phyloP scores from a whole-genome alignment of 352 stramenopile genomes.

The Phytopythium sindhum region DNA sequence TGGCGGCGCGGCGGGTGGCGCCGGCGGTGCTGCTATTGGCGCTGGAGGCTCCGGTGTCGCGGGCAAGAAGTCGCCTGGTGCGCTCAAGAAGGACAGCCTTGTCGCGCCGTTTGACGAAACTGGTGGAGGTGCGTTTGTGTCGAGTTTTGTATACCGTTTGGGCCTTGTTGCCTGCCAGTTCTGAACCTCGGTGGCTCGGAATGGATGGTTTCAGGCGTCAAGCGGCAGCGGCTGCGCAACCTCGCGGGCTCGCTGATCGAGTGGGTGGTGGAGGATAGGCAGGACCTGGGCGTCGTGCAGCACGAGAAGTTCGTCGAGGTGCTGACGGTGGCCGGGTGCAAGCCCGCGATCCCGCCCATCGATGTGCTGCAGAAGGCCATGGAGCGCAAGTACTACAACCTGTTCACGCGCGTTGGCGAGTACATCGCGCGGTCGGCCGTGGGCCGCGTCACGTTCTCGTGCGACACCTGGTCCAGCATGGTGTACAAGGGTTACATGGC shows the following conservation, averaged over 20 bases:
- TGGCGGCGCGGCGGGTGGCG: conserved; percentile 6
- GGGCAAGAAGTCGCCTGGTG: conserved; percentile 39
- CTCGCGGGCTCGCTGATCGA: conserved; percentile 59
- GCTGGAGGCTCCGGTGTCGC: not conserved
- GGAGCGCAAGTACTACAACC: conserved; percentile 67
- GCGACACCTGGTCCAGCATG: conserved; percentile 68
- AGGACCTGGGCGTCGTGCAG: conserved; percentile 57
- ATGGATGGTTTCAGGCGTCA: conserved; percentile 31
- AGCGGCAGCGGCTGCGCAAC: conserved; percentile 65
- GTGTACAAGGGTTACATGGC: conserved; percentile 75
- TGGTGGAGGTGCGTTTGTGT: conserved; percentile 37
- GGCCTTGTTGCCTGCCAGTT: not conserved
- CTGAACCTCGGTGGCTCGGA: not conserved
- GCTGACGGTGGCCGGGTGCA: conserved; percentile 39
- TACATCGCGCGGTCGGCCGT: conserved; percentile 72
- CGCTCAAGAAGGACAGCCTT: conserved; percentile 43
- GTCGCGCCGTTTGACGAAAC: conserved; percentile 53
- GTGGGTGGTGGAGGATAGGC: conserved; percentile 73
- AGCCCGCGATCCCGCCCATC: conserved; percentile 46
- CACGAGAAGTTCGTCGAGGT: conserved; percentile 76
- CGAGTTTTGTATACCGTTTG: conserved; percentile 7
- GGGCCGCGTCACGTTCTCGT: conserved; percentile 72
- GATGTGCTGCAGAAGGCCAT: conserved; percentile 62
- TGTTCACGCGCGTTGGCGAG: conserved; percentile 69
- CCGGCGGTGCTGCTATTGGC: not conserved